Conservation (phyloP, 208 protist species). For the Borovskyia barvae region DNA sequence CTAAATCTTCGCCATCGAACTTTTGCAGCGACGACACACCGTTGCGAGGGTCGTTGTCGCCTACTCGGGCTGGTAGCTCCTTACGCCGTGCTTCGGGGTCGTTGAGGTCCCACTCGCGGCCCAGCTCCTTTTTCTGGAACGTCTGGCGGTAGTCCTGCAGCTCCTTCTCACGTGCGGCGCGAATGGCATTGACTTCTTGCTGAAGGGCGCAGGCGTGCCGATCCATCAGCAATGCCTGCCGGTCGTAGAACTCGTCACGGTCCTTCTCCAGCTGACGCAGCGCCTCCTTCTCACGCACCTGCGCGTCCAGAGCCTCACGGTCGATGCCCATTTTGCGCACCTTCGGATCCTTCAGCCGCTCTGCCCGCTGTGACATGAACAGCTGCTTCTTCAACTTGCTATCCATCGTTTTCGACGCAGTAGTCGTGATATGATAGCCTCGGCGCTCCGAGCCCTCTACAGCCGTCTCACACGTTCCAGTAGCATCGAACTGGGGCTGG, state of each 20-base stretch:
- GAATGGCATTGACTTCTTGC: slow-evolving; percentile 84
- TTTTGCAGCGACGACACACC: slow-evolving; percentile 83
- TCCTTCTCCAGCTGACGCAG: slow-evolving; percentile 82
- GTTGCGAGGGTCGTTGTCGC: slow-evolving; percentile 89
- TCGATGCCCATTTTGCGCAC: slow-evolving; percentile 92
- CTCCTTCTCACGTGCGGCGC: slow-evolving; percentile 73
- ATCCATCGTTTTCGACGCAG: slow-evolving; percentile 5
- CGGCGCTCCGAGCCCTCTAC: too few species aligned
- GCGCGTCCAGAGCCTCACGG: slow-evolving; percentile 83
- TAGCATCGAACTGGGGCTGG: slow-evolving; percentile 4
- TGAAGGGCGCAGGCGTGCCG: slow-evolving; percentile 85
- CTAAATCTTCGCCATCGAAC: slow-evolving; percentile 92
- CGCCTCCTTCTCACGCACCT: slow-evolving; percentile 89
- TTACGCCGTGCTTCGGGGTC: slow-evolving; percentile 76
- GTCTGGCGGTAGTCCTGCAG: slow-evolving; percentile 82
- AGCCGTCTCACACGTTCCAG: slow-evolving; percentile 5
- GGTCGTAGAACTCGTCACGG: slow-evolving; percentile 84
- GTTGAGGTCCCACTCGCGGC: slow-evolving; percentile 91
- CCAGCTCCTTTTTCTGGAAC: slow-evolving; percentile 83
- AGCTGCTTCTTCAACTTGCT: slow-evolving; percentile 72
- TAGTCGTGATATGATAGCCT: neutral
- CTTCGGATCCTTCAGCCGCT: slow-evolving; percentile 91
- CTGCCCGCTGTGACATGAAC: slow-evolving; percentile 86
- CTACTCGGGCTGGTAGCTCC: slow-evolving; percentile 83
- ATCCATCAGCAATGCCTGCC: slow-evolving; percentile 87